These are phyloP conservation scores for Clonostachys chloroleuca DNA, from an alignment of 2,329 filamentous ascomycete genomes.

Conservation along the genomic window DNA sequence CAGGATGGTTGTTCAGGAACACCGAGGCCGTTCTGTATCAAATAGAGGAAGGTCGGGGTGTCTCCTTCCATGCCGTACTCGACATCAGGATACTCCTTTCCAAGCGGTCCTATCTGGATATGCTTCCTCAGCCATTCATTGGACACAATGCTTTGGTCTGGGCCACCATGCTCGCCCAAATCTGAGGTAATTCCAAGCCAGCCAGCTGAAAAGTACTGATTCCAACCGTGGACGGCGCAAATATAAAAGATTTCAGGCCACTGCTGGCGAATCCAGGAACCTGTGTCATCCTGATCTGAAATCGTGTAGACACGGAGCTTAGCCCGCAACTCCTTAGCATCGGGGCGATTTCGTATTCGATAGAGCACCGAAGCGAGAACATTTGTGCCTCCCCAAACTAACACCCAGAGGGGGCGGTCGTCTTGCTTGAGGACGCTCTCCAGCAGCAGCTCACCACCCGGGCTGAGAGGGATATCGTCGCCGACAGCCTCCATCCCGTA, in stretches of 20 bases:
- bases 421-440: constrained; percentile 15
- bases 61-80: constrained; percentile 49
- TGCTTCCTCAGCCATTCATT: constrained; percentile 47
- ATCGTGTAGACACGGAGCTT: constrained; percentile 50
- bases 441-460: constrained; percentile 34
- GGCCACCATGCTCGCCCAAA: constrained; percentile 21
- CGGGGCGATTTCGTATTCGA: constrained; percentile 12
- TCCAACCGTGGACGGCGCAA: constrained; percentile 49
- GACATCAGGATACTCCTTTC: constrained; percentile 37
- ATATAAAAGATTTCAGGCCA: constrained; percentile 55
- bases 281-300: constrained; percentile 55
- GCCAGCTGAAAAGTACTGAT: constrained; percentile 45
- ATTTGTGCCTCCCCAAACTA: constrained; percentile 50
- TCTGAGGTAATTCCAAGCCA: constrained; percentile 52
- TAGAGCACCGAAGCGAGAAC: constrained; percentile 42
- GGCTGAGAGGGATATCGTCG: neutral
- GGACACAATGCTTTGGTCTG: constrained; percentile 38
- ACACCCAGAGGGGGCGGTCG: constrained; percentile 41
- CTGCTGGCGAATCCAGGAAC: constrained; percentile 47
- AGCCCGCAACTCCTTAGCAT: constrained; percentile 25
- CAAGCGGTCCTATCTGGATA: constrained; percentile 43
- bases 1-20: constrained; percentile 38
- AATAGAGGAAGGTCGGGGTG: constrained; percentile 40
- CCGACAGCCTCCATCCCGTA: neutral
- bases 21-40: constrained; percentile 23